These are phyloP conservation scores for Sclerotiophoma versabilis DNA, from an alignment of 2,329 filamentous ascomycete genomes.

Conservation along the genomic window DNA sequence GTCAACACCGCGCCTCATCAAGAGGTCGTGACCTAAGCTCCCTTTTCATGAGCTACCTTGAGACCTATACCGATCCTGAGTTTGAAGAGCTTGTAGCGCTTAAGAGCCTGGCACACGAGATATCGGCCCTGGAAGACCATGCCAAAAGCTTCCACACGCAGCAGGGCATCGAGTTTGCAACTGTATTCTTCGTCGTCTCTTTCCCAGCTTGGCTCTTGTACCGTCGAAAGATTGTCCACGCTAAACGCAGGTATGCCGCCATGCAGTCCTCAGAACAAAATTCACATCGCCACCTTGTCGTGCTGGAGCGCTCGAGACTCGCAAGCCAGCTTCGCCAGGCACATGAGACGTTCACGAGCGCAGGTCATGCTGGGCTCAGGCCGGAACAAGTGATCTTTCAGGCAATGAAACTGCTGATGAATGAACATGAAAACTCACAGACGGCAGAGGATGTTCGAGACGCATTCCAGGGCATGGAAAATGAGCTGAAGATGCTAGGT, in stretches of 20 bases:
- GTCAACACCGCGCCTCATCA: background rate
- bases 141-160: background rate
- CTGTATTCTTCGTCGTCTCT: background rate
- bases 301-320: conserved; percentile 8
- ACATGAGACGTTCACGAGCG: conserved; percentile 1
- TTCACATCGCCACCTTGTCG: background rate
- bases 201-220: conserved; percentile 9
- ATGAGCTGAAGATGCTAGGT: background rate
- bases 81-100: conserved; percentile 9
- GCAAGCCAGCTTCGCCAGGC: conserved; percentile 1
- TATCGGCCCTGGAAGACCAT: background rate
- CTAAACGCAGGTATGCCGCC: background rate
- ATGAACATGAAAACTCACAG: background rate
- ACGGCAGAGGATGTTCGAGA: background rate
- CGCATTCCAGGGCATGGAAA: conserved; percentile 4
- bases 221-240: background rate
- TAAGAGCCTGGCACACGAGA: background rate
- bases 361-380: background rate
- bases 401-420: background rate
- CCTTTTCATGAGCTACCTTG: conserved; percentile 10
- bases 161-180: background rate
- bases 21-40: background rate
- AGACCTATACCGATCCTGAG: background rate
- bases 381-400: conserved; percentile 9
- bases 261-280: background rate